Evolutionary conservation across 1,284 basidiomycete genomes (phyloP).

Genomic region (Phaffia rhodozyma): DNA sequence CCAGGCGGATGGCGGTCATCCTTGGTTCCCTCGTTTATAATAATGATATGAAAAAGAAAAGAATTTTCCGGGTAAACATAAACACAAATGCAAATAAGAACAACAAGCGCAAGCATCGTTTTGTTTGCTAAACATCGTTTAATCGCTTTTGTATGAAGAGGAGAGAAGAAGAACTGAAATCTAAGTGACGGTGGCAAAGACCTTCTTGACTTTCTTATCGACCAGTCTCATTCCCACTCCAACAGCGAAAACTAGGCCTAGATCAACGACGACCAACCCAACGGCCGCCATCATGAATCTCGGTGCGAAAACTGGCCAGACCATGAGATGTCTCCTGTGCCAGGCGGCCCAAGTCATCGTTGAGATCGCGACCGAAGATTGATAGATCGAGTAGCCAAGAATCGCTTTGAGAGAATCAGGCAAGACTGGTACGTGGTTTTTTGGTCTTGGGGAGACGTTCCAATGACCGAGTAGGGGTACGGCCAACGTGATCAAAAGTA

Average conservation of each 20-base stretch:
- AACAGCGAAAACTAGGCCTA: slow-evolving; percentile 36
- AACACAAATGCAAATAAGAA: too few relatives aligned
- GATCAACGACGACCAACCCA: slow-evolving; percentile 38
- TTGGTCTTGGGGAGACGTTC: slow-evolving; percentile 62
- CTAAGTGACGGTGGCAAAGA: slow-evolving; percentile 28
- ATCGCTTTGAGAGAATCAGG: slow-evolving; percentile 41
- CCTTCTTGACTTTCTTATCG: slow-evolving; percentile 32
- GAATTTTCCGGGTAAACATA: too few relatives aligned
- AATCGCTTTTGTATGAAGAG: too few relatives aligned
- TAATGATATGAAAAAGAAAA: too few relatives aligned
- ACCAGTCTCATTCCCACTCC: slow-evolving; percentile 31
- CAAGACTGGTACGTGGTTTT: slow-evolving; percentile 29
- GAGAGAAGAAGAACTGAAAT: background rate
- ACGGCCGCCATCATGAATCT: slow-evolving; percentile 69
- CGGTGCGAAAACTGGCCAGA: slow-evolving; percentile 98
- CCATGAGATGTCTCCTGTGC: slow-evolving; percentile 85
- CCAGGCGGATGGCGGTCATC: background rate
- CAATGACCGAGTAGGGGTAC: slow-evolving; percentile 67
- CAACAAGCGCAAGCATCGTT: too few relatives aligned
- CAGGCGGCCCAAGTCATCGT: slow-evolving; percentile 61
- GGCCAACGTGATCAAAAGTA: slow-evolving; percentile 52
- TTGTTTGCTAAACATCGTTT: too few relatives aligned
- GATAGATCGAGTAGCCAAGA: slow-evolving; percentile 59
- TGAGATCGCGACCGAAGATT: slow-evolving; percentile 53
- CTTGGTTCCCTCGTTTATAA: background rate